Conservation (phyloP, 495 filamentous ascomycete species). For the Parathielavia appendiculata region DNA sequence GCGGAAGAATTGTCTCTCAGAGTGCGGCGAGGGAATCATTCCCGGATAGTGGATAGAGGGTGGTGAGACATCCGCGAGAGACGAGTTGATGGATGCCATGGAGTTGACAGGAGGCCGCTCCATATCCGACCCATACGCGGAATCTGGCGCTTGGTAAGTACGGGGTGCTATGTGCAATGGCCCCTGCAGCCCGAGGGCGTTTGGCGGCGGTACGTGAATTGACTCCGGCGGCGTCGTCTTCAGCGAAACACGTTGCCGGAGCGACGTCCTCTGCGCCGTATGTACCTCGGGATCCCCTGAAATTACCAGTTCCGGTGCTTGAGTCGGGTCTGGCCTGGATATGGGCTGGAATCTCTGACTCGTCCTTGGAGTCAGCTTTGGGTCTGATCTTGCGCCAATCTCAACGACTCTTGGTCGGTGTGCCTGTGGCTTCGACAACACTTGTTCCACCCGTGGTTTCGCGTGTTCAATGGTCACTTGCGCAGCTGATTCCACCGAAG, state of each 20-base stretch:
- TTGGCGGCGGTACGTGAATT: conserved; percentile 41
- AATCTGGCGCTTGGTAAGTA: conserved; percentile 41
- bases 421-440: conserved; percentile 11
- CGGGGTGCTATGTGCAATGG: conserved; percentile 28
- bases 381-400: conserved; percentile 21
- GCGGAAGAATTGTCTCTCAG: conserved; percentile 49
- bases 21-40: conserved; percentile 45
- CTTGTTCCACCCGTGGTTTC: conserved; percentile 8
- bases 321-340: conserved; percentile 18
- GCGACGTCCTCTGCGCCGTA: conserved; percentile 37
- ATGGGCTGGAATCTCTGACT: neutral
- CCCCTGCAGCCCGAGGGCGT: conserved; percentile 28
- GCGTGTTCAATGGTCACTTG: conserved; percentile 11
- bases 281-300: conserved; percentile 24
- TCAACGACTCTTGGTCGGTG: conserved; percentile 24
- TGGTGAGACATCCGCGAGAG: conserved; percentile 32
- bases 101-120: conserved; percentile 37
- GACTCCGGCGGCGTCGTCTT: conserved; percentile 41
- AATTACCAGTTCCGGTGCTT: conserved; percentile 18
- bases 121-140: conserved; percentile 50
- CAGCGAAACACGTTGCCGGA: conserved; percentile 47
- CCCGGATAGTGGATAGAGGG: conserved; percentile 31
- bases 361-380: conserved; percentile 5
- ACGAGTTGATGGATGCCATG: conserved; percentile 28
- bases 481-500: conserved; percentile 11